phyloP scores from a whole-genome alignment of 179 eudicot genomes.

The Actinidia chinensis region DNA sequence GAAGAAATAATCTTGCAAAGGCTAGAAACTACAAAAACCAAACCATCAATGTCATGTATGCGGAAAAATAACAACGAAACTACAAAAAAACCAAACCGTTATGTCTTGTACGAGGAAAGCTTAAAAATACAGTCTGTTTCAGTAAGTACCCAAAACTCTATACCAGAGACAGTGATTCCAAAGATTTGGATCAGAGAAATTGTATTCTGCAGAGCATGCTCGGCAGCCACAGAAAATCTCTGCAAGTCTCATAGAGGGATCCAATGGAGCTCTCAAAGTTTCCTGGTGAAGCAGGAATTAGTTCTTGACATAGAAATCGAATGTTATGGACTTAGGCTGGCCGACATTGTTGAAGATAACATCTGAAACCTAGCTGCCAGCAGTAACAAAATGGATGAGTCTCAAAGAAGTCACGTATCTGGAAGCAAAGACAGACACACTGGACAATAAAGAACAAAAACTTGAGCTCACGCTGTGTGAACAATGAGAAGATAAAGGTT shows the following conservation, averaged over 20 bases:
- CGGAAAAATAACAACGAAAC: too few species aligned
- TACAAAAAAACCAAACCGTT: background rate
- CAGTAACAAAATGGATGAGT: conserved; percentile 26
- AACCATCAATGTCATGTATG: too few species aligned
- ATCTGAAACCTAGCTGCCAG: conserved; percentile 60
- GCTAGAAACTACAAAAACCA: too few species aligned
- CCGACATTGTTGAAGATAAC: conserved; percentile 34
- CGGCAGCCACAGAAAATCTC: conserved; percentile 92
- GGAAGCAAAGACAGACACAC: background rate
- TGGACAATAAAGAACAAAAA: background rate
- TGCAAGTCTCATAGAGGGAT: conserved; percentile 90
- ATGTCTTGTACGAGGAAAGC: background rate
- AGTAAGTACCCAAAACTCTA: conserved; percentile 75
- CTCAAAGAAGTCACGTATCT: background rate
- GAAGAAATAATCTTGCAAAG: too few species aligned
- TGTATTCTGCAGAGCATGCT: conserved; percentile 76
- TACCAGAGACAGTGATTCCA: conserved; percentile 82
- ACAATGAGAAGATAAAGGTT: background rate
- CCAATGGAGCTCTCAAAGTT: conserved; percentile 69
- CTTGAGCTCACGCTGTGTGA: background rate
- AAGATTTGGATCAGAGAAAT: conserved; percentile 68
- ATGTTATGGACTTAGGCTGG: conserved; percentile 41
- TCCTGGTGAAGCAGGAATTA: conserved; percentile 82
- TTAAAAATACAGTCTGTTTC: background rate
- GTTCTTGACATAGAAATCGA: conserved; percentile 67